A percentile compares a stretch with the other conserved stretches of the same genome.
phyloP scores from a whole-genome alignment of 2,329 filamentous ascomycete species.

The Ophiostoma montium region DNA sequence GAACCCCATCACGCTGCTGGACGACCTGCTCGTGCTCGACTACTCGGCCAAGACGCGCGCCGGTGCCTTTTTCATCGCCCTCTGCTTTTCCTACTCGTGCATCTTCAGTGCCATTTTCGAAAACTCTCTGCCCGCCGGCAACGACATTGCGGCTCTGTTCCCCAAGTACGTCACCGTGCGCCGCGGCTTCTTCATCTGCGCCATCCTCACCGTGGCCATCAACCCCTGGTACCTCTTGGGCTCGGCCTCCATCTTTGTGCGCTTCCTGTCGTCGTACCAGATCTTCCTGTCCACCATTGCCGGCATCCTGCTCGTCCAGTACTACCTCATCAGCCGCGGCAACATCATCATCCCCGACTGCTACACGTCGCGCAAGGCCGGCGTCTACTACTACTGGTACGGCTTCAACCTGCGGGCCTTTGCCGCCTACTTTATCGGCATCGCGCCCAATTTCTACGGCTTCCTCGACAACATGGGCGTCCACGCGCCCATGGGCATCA shows the following conservation, averaged over 20 bases:
- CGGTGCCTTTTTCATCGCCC: background rate
- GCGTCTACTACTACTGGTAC: conserved; percentile 12
- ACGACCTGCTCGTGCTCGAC: background rate
- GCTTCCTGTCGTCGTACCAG: conserved; percentile 27
- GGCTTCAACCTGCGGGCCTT: conserved; percentile 13
- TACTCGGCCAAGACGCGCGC: background rate
- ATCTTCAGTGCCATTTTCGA: conserved; percentile 9
- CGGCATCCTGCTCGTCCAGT: conserved; percentile 28
- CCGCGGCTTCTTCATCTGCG: conserved; percentile 24
- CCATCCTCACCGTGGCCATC: conserved; percentile 12
- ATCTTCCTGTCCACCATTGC: conserved; percentile 28
- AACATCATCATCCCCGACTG: conserved; percentile 22
- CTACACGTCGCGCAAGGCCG: conserved; percentile 9
- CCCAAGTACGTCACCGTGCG: conserved; percentile 26
- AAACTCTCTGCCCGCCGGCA: conserved; percentile 15
- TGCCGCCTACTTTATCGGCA: conserved; percentile 19
- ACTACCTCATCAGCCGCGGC: conserved; percentile 25
- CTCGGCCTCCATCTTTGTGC: conserved; percentile 23
- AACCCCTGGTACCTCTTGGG: conserved; percentile 15
- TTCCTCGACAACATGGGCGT: conserved; percentile 19
- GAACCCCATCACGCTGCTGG: background rate
- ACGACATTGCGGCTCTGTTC: conserved; percentile 20
- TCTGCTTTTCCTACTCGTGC: conserved; percentile 1
- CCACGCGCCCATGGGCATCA: conserved; percentile 19
- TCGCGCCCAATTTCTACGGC: conserved; percentile 27